Evolutionary conservation across 306 rosid genomes (phyloP).

Genomic region (Gleditsia sinensis): DNA sequence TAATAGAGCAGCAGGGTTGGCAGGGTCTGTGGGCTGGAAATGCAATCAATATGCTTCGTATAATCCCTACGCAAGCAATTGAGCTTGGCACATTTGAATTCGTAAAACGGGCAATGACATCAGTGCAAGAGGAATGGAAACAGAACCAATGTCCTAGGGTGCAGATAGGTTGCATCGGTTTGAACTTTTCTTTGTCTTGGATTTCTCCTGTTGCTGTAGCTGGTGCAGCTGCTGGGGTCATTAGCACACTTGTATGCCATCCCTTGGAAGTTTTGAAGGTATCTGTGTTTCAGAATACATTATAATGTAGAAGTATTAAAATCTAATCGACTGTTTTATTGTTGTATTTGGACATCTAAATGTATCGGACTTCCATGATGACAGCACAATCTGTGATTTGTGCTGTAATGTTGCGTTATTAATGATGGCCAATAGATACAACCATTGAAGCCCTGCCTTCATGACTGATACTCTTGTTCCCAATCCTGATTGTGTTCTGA

Average conservation of each 20-base stretch:
- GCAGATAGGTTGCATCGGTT: conserved; percentile 65
- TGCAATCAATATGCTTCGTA: conserved; percentile 90
- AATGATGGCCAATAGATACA: neutral
- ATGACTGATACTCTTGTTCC: conserved; percentile 12
- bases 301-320: neutral
- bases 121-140: conserved; percentile 73
- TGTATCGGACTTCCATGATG: neutral
- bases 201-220: conserved; percentile 92
- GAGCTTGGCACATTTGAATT: conserved; percentile 88
- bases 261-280: conserved; percentile 99
- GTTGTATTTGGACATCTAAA: neutral
- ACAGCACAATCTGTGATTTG: neutral
- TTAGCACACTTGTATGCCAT: conserved; percentile 84
- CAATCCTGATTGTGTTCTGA: conserved; percentile 29
- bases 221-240: conserved; percentile 94
- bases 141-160: conserved; percentile 53
- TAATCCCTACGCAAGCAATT: conserved; percentile 91
- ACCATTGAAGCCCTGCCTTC: conserved; percentile 1
- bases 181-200: conserved; percentile 74
- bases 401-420: conserved; percentile 7
- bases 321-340: neutral
- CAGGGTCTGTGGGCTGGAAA: conserved; percentile 98
- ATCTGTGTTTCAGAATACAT: conserved; percentile 17
- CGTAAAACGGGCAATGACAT: conserved; percentile 72
- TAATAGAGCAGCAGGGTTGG: conserved; percentile 95